Conservation (phyloP, 116 monocot genomes). For the Trichopus zeylanicus region DNA sequence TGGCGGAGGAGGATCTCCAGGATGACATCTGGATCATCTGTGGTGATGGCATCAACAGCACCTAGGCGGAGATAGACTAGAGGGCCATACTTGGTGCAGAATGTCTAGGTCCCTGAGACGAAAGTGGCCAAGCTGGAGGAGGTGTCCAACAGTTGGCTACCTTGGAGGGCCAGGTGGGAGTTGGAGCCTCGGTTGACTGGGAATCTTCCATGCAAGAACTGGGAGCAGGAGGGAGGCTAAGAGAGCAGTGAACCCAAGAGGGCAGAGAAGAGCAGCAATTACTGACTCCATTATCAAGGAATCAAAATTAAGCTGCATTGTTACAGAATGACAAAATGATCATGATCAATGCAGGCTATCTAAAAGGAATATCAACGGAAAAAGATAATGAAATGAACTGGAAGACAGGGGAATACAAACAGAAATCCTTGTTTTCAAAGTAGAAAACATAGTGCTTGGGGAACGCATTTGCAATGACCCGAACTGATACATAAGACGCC, state of each 20-base stretch:
- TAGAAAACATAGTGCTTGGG: too few species aligned
- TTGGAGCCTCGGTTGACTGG: neutral
- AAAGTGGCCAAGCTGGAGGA: constrained; percentile 56
- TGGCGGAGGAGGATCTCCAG: constrained; percentile 77
- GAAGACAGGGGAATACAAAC: too few species aligned
- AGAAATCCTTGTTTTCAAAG: too few species aligned
- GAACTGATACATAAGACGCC: too few species aligned
- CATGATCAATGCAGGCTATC: neutral
- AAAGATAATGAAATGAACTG: too few species aligned
- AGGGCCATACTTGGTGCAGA: constrained; percentile 58
- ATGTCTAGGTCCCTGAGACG: constrained; percentile 75
- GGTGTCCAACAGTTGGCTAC: constrained; percentile 81
- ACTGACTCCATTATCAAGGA: neutral
- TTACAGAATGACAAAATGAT: constrained; percentile 4
- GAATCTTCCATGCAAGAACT: neutral
- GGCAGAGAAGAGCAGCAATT: neutral
- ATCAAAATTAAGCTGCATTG: neutral
- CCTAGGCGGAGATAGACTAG: constrained; percentile 88
- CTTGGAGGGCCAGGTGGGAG: constrained; percentile 74
- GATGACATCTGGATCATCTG: constrained; percentile 80
- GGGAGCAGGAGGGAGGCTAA: constrained; percentile 2
- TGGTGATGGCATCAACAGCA: constrained; percentile 74
- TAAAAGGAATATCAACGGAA: too few species aligned
- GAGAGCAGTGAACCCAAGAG: neutral
- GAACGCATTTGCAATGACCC: too few species aligned